Evolutionary conservation across 148 eudicot genomes (phyloP), one percentile per base, ranked within the genome.

Genomic region (Polygonum aviculare): DNA sequence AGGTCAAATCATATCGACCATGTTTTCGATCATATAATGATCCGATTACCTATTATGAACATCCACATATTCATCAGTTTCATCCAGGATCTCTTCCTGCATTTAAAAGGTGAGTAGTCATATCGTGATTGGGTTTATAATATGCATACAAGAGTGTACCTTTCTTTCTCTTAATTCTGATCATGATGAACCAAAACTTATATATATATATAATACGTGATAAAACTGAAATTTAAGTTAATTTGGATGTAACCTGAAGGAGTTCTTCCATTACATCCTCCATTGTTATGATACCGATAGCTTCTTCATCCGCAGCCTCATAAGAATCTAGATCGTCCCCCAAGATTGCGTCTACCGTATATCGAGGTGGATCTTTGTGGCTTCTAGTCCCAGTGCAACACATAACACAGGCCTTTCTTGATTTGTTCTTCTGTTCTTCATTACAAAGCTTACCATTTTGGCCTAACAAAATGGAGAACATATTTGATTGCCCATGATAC

Each of bases 261-360:
- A 93, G 79, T 75, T 93, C 86, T 81, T 93, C 95, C 75, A 90
- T 80, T 21, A 93, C 97, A 81, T 93, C 97, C 79, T 93, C 97
- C 97, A 93, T 90, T 11, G 97, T 88, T 60, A 93, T 93, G 60
- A 93, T 84, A 54, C 97, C 97, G 26, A 90, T 78, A 57, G 83
- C 82, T 80, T 86, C 91, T 87, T 92, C 93, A 80, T 78, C 83
- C 38, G 72, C 65, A 75, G 78, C 79, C 0, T 81, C 78, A 75
- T 59, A 69, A 50, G 72, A 75, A 74, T 79, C 84, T 54, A 67
- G 21, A 67, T 67, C 72, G 16, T 67, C 44, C 3, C n/a, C 45
- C 44, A 67, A 16, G 19, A 36, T 36, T 3, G 11, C 21, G 22
- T 67, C 72, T 35, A 7, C 21, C 36, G 72, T n/a, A 3, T 67